Base-by-base conservation (phyloP, 2,329 filamentous ascomycete genomes). In the Allantophomopsis cytisporea region DNA sequence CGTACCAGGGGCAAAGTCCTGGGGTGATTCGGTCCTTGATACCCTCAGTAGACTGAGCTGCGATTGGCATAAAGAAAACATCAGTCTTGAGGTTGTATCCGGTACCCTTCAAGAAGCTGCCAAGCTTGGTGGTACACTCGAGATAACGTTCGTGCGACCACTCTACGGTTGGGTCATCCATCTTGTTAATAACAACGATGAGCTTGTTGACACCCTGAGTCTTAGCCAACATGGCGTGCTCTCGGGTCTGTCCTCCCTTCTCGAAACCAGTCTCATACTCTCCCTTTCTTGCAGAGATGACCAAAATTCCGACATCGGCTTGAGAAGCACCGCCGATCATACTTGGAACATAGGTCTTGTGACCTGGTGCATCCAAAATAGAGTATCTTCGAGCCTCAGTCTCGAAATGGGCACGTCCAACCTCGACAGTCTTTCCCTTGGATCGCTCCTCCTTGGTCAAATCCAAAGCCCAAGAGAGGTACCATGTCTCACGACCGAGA, bases 201-300 rank as follows among this genome's bases (percentile, higher is more conserved):
- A 98, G 73, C 66, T 95, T 95, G 71, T 94, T 94, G 43, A 98
- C 91, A 63, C 91, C 91, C 59, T 94, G 89, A 1, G 93, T 98
- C 66, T 96, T 94, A 50, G 93, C 93, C 57, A 98, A 72, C 69
- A 98, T 86, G 41, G 93, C 91, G 63, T 96, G 89, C 73, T 98
- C 91, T 58, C 91, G 77, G 39, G 91, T 98, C 62, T 98, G 91
- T 31, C 91, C 89, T 46, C 91, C 91, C 68, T 82, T 83, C 54
- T 98, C 91, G 59, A 98, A 98, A 37, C 91, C 91, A 28, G 91
- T 96, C 65, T 98, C 91, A 61, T 96, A 98, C 65, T 98, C 91
- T 56, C 91, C 91, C 70, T 95, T 96, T 55, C 91, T 82, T 33
- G 91, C 87, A 38, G 84, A 93, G 55, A 96, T 95, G 57, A 98